Evolutionary conservation across 1,284 basidiomycete species (phyloP).

Genomic region (Heterobasidion occidentale): DNA sequence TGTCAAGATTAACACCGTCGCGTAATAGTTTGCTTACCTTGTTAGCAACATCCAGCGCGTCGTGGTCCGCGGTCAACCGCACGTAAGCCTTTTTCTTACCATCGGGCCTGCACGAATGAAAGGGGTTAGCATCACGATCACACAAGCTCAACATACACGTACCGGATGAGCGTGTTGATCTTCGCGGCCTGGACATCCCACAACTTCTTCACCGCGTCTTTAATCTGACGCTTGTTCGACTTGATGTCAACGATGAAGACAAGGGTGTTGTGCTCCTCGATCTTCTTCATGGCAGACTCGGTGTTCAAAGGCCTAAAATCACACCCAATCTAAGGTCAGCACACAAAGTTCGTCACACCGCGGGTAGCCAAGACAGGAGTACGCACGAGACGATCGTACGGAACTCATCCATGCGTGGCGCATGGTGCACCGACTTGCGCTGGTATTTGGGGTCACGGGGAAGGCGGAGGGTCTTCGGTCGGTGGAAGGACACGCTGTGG

Average conservation of each 20-base stretch:
- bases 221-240: conserved; percentile 98
- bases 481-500: conserved; percentile 89
- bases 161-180: conserved; percentile 98
- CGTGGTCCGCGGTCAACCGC: conserved; percentile 90
- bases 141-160: conserved; percentile 20
- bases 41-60: conserved; percentile 98
- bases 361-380: conserved; percentile 7
- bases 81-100: conserved; percentile 99
- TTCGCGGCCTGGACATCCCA: conserved; percentile 96
- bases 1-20: not conserved
- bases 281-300: conserved; percentile 94
- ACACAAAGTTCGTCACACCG: too few relatives aligned
- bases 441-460: conserved; percentile 88
- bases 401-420: conserved; percentile 97
- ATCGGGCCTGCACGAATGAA: conserved; percentile 62
- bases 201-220: conserved; percentile 98
- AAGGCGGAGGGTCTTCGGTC: conserved; percentile 90
- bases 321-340: not conserved
- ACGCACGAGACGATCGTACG: conserved; percentile 84
- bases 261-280: conserved; percentile 99
- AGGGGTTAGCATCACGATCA: not conserved
- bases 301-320: conserved; percentile 64
- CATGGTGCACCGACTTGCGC: conserved; percentile 90
- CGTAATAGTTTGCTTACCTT: conserved; percentile 52
- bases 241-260: conserved; percentile 96